phyloP scores from a whole-genome alignment of 768 basidiomycete genomes.

The Leccinum sublutescens region DNA sequence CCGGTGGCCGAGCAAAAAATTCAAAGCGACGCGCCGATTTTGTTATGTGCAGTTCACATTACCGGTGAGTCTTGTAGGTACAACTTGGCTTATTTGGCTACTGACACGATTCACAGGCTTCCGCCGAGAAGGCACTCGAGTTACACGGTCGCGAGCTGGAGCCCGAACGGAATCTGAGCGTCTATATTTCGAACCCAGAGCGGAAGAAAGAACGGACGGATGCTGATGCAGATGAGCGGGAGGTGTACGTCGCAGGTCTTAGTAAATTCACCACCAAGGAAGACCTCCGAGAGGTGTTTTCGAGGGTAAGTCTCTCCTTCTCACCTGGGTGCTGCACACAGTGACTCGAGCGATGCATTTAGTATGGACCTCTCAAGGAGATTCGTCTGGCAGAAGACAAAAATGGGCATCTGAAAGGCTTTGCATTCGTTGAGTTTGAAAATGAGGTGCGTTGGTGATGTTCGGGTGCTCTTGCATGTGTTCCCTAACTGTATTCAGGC shows the following conservation, averaged over 20 bases:
- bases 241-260: slow-evolving; percentile 86
- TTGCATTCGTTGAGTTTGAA: slow-evolving; percentile 91
- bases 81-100: neutral
- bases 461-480: neutral
- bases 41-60: slow-evolving; percentile 91
- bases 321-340: neutral
- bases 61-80: slow-evolving; percentile 53
- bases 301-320: slow-evolving; percentile 49
- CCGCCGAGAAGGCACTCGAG: slow-evolving; percentile 76
- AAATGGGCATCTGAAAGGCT: slow-evolving; percentile 72
- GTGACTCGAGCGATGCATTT: neutral
- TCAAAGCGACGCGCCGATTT: slow-evolving; percentile 87
- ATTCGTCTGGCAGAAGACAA: slow-evolving; percentile 77
- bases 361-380: slow-evolving; percentile 85
- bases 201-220: slow-evolving; percentile 90
- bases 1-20: slow-evolving; percentile 98
- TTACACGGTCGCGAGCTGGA: slow-evolving; percentile 77
- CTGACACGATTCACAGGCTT: slow-evolving; percentile 37
- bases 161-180: slow-evolving; percentile 64
- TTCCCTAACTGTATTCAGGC: slow-evolving; percentile 42
- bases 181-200: slow-evolving; percentile 87
- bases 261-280: slow-evolving; percentile 72
- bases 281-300: slow-evolving; percentile 80
- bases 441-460: slow-evolving; percentile 52
- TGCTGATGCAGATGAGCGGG: slow-evolving; percentile 76